phyloP scores from a whole-genome alignment of 257 asterid genomes.

The Solanum bulbocastanum region DNA sequence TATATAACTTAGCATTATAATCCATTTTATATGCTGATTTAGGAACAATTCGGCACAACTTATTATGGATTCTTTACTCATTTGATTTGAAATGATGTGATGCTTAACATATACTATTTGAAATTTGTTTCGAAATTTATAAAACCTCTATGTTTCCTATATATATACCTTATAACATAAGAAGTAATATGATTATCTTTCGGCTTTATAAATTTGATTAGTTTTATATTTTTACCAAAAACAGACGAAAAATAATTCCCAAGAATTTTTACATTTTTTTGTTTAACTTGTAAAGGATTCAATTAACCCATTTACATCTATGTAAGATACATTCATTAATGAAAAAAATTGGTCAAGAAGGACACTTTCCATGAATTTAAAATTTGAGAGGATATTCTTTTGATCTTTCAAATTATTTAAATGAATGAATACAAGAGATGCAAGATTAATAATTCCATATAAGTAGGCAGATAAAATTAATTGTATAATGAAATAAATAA shows the following conservation, averaged over 20 bases:
- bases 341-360: neutral
- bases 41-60: neutral
- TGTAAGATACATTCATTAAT: neutral
- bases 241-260: too few relatives aligned
- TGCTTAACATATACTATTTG: too few relatives aligned
- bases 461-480: neutral
- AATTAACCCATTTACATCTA: neutral
- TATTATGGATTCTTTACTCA: neutral
- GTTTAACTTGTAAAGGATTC: neutral
- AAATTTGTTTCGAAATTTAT: too few relatives aligned
- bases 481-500: neutral
- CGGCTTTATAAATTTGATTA: neutral
- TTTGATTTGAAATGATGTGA: neutral
- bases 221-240: too few relatives aligned
- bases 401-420: neutral
- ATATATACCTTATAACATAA: too few relatives aligned
- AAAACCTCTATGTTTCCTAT: too few relatives aligned
- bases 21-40: neutral
- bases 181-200: neutral
- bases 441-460: neutral
- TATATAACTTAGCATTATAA: neutral
- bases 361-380: neutral
- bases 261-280: too few relatives aligned
- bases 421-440: neutral
- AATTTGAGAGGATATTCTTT: neutral